Evolutionary conservation across 2,329 filamentous ascomycete genomes (phyloP).

Genomic region (Fusarium sp.): DNA sequence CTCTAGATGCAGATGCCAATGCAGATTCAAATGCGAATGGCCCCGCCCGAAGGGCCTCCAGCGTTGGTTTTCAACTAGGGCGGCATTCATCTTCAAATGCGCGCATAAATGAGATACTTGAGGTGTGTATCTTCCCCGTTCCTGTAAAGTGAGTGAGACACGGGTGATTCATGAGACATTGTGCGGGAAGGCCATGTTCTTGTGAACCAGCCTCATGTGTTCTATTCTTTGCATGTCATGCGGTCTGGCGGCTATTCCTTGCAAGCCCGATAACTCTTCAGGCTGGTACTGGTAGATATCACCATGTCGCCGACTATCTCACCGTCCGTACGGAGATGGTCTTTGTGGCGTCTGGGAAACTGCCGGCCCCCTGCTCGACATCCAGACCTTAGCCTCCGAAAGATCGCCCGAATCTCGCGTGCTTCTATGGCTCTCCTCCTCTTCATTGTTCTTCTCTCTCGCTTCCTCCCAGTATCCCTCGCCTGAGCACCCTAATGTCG

Average conservation of each 20-base stretch:
- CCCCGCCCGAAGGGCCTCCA: constrained; percentile 33
- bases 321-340: background rate
- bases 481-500: background rate
- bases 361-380: constrained; percentile 28
- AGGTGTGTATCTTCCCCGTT: constrained; percentile 52
- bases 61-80: constrained; percentile 36
- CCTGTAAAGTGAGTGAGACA: background rate
- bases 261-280: background rate
- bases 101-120: constrained; percentile 59
- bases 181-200: background rate
- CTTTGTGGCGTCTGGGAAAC: constrained; percentile 25
- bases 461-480: background rate
- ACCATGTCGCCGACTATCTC: background rate
- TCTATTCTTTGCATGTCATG: background rate
- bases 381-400: constrained; percentile 27
- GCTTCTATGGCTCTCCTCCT: constrained; percentile 10
- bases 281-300: background rate
- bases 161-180: constrained; percentile 12
- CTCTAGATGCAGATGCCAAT: constrained; percentile 13
- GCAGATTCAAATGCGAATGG: background rate
- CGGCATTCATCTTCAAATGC: constrained; percentile 50
- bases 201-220: background rate
- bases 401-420: constrained; percentile 34
- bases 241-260: background rate
- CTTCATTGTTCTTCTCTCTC: constrained; percentile 3